Percentiles rank a stretch among this genome's conserved stretches.
Conservation (phyloP, 345 rosid species). For the Linum trigynum region DNA sequence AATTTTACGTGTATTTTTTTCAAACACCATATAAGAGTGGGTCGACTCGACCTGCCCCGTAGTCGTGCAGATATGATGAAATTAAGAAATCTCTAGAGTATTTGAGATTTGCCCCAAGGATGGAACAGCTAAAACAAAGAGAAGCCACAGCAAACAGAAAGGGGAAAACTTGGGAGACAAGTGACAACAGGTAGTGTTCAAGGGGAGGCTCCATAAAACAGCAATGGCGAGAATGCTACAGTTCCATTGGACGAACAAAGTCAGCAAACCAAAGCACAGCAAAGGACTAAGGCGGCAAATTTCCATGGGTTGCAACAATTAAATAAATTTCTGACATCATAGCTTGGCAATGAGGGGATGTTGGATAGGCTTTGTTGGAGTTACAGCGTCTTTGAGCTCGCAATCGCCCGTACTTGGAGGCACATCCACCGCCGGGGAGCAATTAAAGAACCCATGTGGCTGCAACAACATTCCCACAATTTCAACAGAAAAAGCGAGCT, state of each 20-base stretch:
- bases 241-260: background rate
- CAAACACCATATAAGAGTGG: too few relatives aligned
- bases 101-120: too few relatives aligned
- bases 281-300: too few relatives aligned
- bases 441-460: conserved; percentile 97
- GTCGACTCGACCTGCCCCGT: too few relatives aligned
- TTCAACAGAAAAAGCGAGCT: background rate
- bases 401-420: conserved; percentile 70
- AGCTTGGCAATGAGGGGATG: background rate
- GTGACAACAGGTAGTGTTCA: too few relatives aligned
- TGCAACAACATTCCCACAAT: conserved; percentile 18
- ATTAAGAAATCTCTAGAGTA: too few relatives aligned
- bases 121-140: too few relatives aligned
- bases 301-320: background rate
- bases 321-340: background rate
- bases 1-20: too few relatives aligned
- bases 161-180: too few relatives aligned
- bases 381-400: conserved; percentile 57
- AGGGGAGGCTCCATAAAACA: too few relatives aligned
- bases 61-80: too few relatives aligned
- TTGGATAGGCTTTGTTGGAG: background rate
- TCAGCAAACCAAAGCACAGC: background rate
- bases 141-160: too few relatives aligned
- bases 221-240: background rate
- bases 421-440: conserved; percentile 91